Conservation (phyloP, 768 basidiomycete genomes). For the Coprinopsis strossmayeri region DNA sequence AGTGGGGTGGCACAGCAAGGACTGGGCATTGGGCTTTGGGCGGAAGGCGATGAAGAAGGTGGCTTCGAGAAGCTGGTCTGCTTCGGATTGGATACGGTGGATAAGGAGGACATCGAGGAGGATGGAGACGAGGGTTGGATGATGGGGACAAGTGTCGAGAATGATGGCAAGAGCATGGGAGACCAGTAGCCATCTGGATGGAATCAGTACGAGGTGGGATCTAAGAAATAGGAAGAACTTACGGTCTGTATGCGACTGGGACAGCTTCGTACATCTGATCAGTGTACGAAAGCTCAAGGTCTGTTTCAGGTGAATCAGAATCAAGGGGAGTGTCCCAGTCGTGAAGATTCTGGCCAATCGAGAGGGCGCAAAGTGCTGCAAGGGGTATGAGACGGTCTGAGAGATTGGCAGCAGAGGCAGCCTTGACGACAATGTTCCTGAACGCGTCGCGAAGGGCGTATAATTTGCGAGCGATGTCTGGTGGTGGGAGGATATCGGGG, state of each 20-base stretch:
- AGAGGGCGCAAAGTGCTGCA: slow-evolving; percentile 41
- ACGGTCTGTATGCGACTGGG: slow-evolving; percentile 49
- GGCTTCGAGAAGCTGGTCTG: slow-evolving; percentile 32
- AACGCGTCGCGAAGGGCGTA: slow-evolving; percentile 53
- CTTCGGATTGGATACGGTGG: slow-evolving; percentile 36
- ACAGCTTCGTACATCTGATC: slow-evolving; percentile 45
- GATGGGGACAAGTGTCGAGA: slow-evolving; percentile 35
- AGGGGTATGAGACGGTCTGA: slow-evolving; percentile 22
- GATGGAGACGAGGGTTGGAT: slow-evolving; percentile 41
- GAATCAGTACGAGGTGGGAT: not conserved
- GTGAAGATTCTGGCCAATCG: slow-evolving; percentile 42
- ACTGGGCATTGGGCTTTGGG: slow-evolving; percentile 16
- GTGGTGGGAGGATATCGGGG: slow-evolving; percentile 17
- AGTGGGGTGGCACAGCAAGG: slow-evolving; percentile 32
- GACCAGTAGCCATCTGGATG: slow-evolving; percentile 37
- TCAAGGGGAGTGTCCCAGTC: slow-evolving; percentile 8
- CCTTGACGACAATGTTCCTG: slow-evolving; percentile 32
- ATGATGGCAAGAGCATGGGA: slow-evolving; percentile 48
- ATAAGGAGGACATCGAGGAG: slow-evolving; percentile 46
- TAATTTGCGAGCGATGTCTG: slow-evolving; percentile 35
- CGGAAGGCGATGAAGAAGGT: slow-evolving; percentile 34
- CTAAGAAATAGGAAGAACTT: slow-evolving; percentile 8
- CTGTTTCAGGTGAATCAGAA: slow-evolving; percentile 5
- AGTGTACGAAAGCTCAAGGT: slow-evolving; percentile 14
- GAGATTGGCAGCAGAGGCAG: slow-evolving; percentile 17